Conservation (phyloP, 75 land plant genomes). For the Selaginella tamariscina region DNA sequence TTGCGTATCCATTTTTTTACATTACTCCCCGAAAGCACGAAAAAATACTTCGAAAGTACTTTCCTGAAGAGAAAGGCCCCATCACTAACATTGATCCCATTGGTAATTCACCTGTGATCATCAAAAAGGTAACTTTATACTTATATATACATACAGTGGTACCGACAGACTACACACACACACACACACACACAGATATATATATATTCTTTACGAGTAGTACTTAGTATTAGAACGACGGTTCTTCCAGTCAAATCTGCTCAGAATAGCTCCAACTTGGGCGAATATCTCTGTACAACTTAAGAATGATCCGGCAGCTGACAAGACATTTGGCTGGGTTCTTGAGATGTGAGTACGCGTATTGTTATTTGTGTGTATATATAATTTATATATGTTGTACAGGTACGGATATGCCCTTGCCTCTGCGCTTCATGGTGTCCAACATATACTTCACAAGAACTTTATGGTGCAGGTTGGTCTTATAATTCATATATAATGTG, state of each 20-base stretch:
- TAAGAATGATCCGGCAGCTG: slow-evolving; percentile 7
- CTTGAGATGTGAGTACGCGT: neutral
- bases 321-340: slow-evolving; percentile 12
- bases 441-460: slow-evolving; percentile 8
- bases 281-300: slow-evolving; percentile 4
- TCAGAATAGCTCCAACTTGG: slow-evolving; percentile 8
- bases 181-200: no score
- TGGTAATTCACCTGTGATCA: slow-evolving; percentile 94
- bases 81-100: slow-evolving; percentile 89
- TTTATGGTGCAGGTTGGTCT: slow-evolving; percentile 8
- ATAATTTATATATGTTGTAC: slow-evolving; percentile 1
- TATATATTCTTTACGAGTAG: neutral
- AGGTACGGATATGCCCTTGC: slow-evolving; percentile 13
- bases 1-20: slow-evolving; percentile 95
- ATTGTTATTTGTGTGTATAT: neutral
- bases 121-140: slow-evolving; percentile 51
- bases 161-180: no score
- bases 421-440: slow-evolving; percentile 2
- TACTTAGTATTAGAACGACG: neutral
- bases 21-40: slow-evolving; percentile 75
- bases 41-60: slow-evolving; percentile 54
- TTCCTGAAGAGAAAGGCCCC: slow-evolving; percentile 72
- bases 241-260: neutral
- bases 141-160: slow-evolving; percentile 10
- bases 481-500: no score